Percentiles rank a stretch among this genome's conserved stretches.
Evolutionary conservation across 208 protist species (phyloP).

Genomic region (Acanthamoeba triangularis): DNA sequence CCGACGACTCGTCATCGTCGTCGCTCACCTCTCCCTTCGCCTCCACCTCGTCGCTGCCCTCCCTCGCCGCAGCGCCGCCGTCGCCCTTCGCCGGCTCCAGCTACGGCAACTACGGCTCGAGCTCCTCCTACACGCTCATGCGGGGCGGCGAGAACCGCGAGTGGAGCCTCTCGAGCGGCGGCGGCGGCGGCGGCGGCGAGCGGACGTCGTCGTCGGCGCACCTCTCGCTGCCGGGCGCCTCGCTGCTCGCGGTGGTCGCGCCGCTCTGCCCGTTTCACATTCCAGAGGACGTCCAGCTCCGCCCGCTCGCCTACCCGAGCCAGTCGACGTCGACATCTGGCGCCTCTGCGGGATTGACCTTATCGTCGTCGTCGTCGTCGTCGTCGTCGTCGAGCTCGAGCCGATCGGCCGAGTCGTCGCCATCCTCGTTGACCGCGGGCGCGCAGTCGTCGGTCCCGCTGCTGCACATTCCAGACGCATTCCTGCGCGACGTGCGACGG

Average conservation of each 20-base stretch:
- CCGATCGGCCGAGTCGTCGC: not conserved
- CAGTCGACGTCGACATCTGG: not conserved
- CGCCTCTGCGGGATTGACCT: no score
- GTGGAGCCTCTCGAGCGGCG: not conserved
- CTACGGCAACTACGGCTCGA: not conserved
- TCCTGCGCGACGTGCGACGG: slow-evolving; percentile 32
- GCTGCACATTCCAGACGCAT: slow-evolving; percentile 37
- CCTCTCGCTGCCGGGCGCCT: not conserved
- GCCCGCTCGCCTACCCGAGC: not conserved
- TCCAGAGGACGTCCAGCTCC: slow-evolving; percentile 23
- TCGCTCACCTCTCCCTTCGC: not conserved
- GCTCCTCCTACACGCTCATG: not conserved
- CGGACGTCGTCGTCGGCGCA: not conserved
- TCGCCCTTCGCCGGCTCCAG: not conserved
- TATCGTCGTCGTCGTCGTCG: no score
- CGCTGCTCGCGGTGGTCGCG: not conserved
- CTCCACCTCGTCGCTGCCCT: not conserved
- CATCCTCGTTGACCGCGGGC: not conserved
- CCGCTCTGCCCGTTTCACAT: slow-evolving; percentile 33
- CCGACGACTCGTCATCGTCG: not conserved
- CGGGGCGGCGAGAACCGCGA: not conserved
- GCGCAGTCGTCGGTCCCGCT: not conserved
- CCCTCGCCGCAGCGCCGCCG: not conserved
- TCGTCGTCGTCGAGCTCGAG: not conserved
- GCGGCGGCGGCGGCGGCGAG: not conserved